Evolutionary conservation across 2,329 filamentous ascomycete genomes (phyloP).

Genomic region (Arthrinium phaeospermum): DNA sequence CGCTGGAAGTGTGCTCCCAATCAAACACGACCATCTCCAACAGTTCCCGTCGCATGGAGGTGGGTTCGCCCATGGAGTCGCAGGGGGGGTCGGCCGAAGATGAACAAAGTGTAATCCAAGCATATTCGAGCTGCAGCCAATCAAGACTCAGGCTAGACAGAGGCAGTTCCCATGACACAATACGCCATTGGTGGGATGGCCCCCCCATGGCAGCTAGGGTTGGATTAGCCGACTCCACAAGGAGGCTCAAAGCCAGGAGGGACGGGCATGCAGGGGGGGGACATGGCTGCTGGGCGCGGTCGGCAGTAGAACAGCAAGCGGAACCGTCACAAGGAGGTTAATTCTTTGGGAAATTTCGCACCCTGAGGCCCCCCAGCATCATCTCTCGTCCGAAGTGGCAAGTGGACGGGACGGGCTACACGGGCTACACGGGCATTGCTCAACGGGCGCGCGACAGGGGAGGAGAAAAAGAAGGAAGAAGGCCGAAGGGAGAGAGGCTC

Average conservation of each 20-base stretch:
- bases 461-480: background rate
- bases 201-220: background rate
- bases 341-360: slow-evolving; percentile 5
- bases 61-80: slow-evolving; percentile 22
- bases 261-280: background rate
- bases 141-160: background rate
- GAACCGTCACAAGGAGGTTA: background rate
- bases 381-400: slow-evolving; percentile 13
- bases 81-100: slow-evolving; percentile 13
- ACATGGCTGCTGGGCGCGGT: background rate
- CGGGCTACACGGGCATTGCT: background rate
- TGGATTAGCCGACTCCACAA: slow-evolving; percentile 1
- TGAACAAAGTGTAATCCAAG: slow-evolving; percentile 2
- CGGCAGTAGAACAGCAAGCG: background rate
- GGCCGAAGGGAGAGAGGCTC: background rate
- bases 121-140: background rate
- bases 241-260: slow-evolving; percentile 5
- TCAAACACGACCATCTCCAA: slow-evolving; percentile 24
- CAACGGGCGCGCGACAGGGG: slow-evolving; percentile 5
- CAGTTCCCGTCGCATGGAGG: slow-evolving; percentile 26
- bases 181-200: background rate
- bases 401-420: background rate
- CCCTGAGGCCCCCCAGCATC: background rate
- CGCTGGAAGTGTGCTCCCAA: background rate
- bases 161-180: slow-evolving; percentile 4